These are phyloP conservation scores for Fraxinus platypoda DNA, from an alignment of 305 asterid species.

Conservation along the genomic window DNA sequence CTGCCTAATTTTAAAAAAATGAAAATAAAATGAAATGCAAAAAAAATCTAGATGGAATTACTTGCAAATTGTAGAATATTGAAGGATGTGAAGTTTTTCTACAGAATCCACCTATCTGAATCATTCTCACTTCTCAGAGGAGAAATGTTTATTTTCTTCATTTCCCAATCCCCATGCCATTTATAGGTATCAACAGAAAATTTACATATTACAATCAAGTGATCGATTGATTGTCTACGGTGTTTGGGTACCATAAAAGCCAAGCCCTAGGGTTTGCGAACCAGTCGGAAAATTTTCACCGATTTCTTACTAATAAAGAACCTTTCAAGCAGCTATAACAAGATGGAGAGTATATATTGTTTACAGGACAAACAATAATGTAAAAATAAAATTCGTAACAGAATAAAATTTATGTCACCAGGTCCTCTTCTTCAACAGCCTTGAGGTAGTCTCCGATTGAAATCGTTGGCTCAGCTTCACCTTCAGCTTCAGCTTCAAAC, in stretches of 20 bases:
- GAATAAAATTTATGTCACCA: conserved; percentile 37
- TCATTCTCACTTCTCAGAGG: neutral
- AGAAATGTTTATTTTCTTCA: neutral
- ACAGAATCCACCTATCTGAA: neutral
- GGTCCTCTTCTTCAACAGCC: conserved; percentile 73
- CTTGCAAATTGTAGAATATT: neutral
- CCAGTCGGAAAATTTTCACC: neutral
- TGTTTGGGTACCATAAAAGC: neutral
- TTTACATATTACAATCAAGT: neutral
- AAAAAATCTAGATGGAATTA: neutral
- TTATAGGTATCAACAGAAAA: neutral
- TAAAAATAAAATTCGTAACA: neutral
- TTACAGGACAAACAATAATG: neutral
- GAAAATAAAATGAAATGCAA: neutral
- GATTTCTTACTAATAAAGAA: neutral
- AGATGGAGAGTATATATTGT: neutral
- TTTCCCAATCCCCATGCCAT: neutral
- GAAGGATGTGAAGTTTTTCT: neutral
- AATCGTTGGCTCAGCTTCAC: conserved; percentile 60
- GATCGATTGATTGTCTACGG: neutral
- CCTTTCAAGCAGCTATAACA: neutral
- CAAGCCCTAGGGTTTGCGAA: neutral
- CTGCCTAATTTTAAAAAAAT: neutral
- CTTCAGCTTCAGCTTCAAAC: conserved; percentile 56
- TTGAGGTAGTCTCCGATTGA: conserved; percentile 63